Evolutionary conservation across 352 stramenopile genomes (phyloP).

Genomic region (Globisporangium paroecandrum): DNA sequence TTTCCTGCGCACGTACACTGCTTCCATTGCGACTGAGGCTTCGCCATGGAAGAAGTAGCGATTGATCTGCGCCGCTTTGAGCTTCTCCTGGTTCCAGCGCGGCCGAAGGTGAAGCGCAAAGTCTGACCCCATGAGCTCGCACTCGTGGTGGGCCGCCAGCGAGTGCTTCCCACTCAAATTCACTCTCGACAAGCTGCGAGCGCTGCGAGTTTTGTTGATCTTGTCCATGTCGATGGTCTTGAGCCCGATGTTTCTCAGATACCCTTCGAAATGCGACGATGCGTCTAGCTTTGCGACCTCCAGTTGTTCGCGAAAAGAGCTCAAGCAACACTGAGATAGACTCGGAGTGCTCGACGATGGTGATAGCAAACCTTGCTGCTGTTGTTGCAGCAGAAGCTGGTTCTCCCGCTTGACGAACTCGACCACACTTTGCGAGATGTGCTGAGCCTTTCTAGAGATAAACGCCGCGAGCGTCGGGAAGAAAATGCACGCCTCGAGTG

Average conservation of each 20-base stretch:
- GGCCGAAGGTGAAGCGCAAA: slow-evolving; percentile 16
- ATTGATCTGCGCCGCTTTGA: slow-evolving; percentile 3
- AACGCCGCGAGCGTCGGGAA: slow-evolving; percentile 11
- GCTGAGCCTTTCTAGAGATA: slow-evolving; percentile 12
- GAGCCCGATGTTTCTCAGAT: slow-evolving; percentile 16
- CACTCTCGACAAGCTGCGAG: slow-evolving; percentile 6
- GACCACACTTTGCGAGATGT: slow-evolving; percentile 12
- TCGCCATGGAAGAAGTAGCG: slow-evolving; percentile 18
- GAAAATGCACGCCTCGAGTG: slow-evolving; percentile 17
- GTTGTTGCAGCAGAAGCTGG: neutral
- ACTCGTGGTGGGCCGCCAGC: slow-evolving; percentile 13
- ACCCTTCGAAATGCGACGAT: slow-evolving; percentile 12
- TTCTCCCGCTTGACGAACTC: slow-evolving; percentile 8
- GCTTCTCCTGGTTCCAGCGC: slow-evolving; percentile 13
- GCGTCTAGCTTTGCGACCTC: neutral
- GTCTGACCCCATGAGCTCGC: slow-evolving; percentile 15
- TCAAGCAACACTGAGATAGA: neutral
- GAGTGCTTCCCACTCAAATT: slow-evolving; percentile 18
- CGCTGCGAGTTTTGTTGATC: slow-evolving; percentile 18
- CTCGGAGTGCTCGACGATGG: neutral
- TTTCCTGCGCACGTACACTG: slow-evolving; percentile 11
- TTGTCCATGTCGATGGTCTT: slow-evolving; percentile 20
- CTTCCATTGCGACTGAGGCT: slow-evolving; percentile 12
- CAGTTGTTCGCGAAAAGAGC: neutral
- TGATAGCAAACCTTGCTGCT: neutral